Base-by-base conservation (phyloP, 768 basidiomycete genomes). In the Panaeolus cyanescens region DNA sequence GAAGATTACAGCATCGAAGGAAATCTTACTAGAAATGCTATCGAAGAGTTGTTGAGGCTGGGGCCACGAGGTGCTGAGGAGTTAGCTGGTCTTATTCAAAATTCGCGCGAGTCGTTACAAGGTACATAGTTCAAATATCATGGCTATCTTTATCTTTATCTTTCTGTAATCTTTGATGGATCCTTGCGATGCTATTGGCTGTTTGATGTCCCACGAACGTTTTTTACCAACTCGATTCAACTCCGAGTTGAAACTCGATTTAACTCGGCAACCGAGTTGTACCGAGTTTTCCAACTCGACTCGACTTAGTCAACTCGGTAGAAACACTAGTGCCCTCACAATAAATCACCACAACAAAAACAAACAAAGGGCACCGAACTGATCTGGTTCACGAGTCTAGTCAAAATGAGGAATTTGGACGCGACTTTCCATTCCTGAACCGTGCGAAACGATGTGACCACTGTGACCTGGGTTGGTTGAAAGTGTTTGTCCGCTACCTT, bases 1-100 rank as follows among this genome's bases (percentile, higher is more conserved):
- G 45, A 54, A 17, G 59, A 59, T n/a, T 59, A 59, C 39, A 37
- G 12, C 3, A 39, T 59, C 37, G 59, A 33, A 7, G 53, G 59
- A 20, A 20, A 50, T 33, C 22, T 59, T 12, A 59, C 59, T 31
- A 33, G 54, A 13, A 28, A 31, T 20, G 59, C 59, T 32, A 34
- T 36, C 1, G 42, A 54, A 32, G 59, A 59, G 32, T 20, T 59
- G 25, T 28, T 59, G 13, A 31, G 42, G 33, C 32, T 32, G 32
- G 58, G 58, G 28, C 30, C n/a, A n/a, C n/a, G n/a, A n/a, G n/a
- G 40, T 32, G 42, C 54, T 13, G 58, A 31, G 2, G 40, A 42
- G 31, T 32, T 53, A 54, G 36, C 39, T 7, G 32, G 30, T 22
- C 45, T 59, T 17, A 30, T 59, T 15, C 19, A 22, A 17, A 57